Conservation (phyloP, 805 yeast genomes). For the Cyberlindnera maclurae region DNA sequence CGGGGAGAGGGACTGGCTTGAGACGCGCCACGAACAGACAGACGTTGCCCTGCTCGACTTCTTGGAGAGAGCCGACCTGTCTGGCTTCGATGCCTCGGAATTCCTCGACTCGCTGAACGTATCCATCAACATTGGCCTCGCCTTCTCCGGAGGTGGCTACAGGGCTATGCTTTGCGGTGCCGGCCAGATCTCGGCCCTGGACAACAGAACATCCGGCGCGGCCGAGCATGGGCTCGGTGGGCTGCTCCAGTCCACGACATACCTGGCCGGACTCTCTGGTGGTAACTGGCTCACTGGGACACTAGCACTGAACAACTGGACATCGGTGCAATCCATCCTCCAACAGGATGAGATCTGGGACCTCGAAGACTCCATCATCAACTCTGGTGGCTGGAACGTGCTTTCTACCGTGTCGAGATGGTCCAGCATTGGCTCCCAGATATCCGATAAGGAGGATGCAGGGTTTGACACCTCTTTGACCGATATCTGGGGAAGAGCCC, state of each 20-base stretch:
- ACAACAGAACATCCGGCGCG: slow-evolving; percentile 54
- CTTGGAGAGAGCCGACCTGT: slow-evolving; percentile 40
- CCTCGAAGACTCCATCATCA: slow-evolving; percentile 43
- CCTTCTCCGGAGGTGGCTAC: slow-evolving; percentile 87
- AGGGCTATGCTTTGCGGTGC: slow-evolving; percentile 85
- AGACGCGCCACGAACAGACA: slow-evolving; percentile 28
- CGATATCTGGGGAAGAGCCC: slow-evolving; percentile 77
- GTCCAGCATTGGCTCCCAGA: slow-evolving; percentile 48
- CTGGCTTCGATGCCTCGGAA: slow-evolving; percentile 33
- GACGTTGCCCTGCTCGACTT: slow-evolving; percentile 25
- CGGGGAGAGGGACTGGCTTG: slow-evolving; percentile 47
- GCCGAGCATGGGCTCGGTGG: slow-evolving; percentile 61
- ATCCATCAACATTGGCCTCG: slow-evolving; percentile 46
- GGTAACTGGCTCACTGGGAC: slow-evolving; percentile 78
- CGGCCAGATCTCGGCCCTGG: slow-evolving; percentile 73
- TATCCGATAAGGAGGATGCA: slow-evolving; percentile 42
- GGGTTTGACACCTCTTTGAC: slow-evolving; percentile 65
- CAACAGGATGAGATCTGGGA: slow-evolving; percentile 10
- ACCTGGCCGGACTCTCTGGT: slow-evolving; percentile 72
- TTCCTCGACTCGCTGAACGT: slow-evolving; percentile 31
- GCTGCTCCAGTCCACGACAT: slow-evolving; percentile 58
- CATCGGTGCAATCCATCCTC: slow-evolving; percentile 11
- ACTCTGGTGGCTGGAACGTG: slow-evolving; percentile 57
- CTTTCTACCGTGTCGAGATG: slow-evolving; percentile 29
- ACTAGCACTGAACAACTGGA: slow-evolving; percentile 49